Base-by-base conservation (phyloP, 805 yeast species). In the Sugiyamaella lignohabitans region DNA sequence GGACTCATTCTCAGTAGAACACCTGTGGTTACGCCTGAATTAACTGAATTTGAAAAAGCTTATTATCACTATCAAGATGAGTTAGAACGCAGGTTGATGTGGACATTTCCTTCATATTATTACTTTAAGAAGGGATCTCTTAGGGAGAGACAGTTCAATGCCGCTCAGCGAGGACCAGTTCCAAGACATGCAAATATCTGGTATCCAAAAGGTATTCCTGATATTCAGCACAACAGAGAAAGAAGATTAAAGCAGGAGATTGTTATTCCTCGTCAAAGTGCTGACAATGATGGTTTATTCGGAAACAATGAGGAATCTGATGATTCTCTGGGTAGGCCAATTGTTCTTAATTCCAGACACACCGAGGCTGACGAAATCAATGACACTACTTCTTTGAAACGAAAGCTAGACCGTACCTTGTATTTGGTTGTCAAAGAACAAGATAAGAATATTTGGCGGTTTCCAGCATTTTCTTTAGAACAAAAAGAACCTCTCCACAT, bases 91-190 rank as follows among this genome's bases (percentile, higher is more conserved):
- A 76, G 98, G 58, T 73, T 93, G 55, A 88, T 89, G 95, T 88
- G 96, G 96, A 88, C 98, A 0, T 93, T 93, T 66, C 98, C 98
- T 3, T 80, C 83, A 57, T 87, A 87, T 77, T 89, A 80, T 62
- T 93, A 89, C 69, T 93, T 82, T 70, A 86, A 84, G 61, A 82
- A 78, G 58, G 98, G 98, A 52, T 83, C 97, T 1, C 71, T 93
- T 52, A 79, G 95, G 2, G 96, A 87, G 63, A 85, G 87, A 62
- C 78, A 78, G 56, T 91, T 79, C 66, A 68, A 81, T 45, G 78
- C 79, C 56, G 81, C 82, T 24, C 95, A 91, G 62, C 76, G 73
- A 49, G 81, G 82, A 46, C 95, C 96, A 5, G 77, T 80, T 3
- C 74, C 79, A 34, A 78, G 79, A 52, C 82, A 81, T 51, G 84